Evolutionary conservation across 345 rosid genomes (phyloP).

Genomic region (Eucalyptus curtisii): DNA sequence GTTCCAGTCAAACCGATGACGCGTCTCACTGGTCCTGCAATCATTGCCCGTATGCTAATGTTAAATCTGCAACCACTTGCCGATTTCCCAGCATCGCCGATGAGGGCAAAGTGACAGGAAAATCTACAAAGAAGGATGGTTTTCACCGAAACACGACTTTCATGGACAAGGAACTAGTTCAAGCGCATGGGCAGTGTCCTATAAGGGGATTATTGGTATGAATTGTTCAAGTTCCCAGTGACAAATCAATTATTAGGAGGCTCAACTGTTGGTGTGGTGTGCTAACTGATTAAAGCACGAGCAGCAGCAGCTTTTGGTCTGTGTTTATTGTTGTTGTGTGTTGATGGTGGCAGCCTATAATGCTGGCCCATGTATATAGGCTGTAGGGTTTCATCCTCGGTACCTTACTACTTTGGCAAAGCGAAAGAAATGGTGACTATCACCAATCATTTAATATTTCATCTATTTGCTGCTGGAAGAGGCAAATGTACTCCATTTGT

Average conservation of each 20-base stretch:
- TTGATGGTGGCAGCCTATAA: background rate
- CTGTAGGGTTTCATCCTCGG: background rate
- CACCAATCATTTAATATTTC: background rate
- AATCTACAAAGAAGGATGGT: background rate
- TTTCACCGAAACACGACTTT: background rate
- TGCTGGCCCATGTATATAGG: background rate
- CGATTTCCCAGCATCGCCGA: slow-evolving; percentile 1
- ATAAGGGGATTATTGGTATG: background rate
- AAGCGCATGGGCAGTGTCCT: background rate
- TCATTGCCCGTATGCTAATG: background rate
- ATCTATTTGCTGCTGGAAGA: background rate
- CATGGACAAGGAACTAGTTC: background rate
- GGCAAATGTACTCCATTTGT: background rate
- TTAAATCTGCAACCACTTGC: background rate
- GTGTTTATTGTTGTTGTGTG: background rate
- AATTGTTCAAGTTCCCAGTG: background rate
- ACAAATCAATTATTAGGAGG: background rate
- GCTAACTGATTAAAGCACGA: background rate
- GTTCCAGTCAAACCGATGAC: slow-evolving; percentile 37
- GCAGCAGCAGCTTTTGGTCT: background rate
- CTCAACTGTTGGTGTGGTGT: background rate
- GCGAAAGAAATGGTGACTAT: background rate
- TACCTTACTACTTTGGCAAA: background rate
- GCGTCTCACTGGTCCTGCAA: slow-evolving; percentile 3
- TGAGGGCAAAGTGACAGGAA: background rate